These are phyloP conservation scores for Vitis cinerea DNA, from an alignment of 164 flowering plant genomes.

Conservation along the genomic window DNA sequence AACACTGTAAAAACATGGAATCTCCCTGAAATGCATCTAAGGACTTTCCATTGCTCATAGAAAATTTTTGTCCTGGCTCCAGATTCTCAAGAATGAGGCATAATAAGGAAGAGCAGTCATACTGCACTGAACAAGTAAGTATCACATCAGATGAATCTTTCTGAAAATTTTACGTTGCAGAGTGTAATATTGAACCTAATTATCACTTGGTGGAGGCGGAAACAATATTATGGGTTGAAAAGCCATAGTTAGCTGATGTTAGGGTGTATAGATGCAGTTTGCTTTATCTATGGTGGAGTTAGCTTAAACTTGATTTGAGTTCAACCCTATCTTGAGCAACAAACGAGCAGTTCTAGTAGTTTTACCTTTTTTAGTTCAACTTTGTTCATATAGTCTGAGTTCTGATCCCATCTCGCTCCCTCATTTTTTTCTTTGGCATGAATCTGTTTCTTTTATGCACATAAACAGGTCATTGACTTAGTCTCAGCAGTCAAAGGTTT, in stretches of 20 bases:
- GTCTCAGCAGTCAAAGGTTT: conserved; percentile 66
- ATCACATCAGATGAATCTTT: neutral
- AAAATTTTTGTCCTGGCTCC: conserved; percentile 1
- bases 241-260: neutral
- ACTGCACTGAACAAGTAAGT: conserved; percentile 31
- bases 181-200: neutral
- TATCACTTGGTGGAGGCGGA: neutral
- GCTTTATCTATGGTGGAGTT: neutral
- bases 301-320: neutral
- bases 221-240: neutral
- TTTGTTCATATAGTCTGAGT: neutral
- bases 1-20: no score
- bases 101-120: conserved; percentile 31
- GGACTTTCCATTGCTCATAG: no score
- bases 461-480: conserved; percentile 69
- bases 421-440: neutral
- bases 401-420: no score
- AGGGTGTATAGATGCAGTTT: neutral
- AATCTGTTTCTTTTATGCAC: conserved; percentile 4
- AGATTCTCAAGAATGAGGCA: conserved; percentile 35
- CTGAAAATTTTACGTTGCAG: neutral
- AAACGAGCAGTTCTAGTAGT: neutral
- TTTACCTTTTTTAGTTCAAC: neutral
- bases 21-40: no score
- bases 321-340: neutral